Evolutionary conservation across 768 basidiomycete genomes (phyloP).

Genomic region (Kwoniella sp.): DNA sequence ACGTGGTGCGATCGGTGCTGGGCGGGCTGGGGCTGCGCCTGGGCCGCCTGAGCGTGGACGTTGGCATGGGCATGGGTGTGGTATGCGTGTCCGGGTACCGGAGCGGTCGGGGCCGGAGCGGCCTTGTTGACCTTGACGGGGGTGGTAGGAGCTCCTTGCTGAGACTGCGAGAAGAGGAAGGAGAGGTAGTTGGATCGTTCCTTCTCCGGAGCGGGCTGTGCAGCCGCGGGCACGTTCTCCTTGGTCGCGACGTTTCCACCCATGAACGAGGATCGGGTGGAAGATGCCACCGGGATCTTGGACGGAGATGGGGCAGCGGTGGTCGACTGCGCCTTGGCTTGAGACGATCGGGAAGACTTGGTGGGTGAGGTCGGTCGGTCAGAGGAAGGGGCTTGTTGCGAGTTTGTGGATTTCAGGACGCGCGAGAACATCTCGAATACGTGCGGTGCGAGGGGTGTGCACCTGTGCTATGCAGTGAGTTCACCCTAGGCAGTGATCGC

Average conservation of each 20-base stretch:
- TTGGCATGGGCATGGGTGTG: slow-evolving; percentile 2
- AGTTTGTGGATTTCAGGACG: slow-evolving; percentile 40
- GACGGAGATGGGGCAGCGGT: slow-evolving; percentile 34
- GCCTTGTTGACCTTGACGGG: slow-evolving; percentile 43
- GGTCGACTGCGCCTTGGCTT: slow-evolving; percentile 23
- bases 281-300: slow-evolving; percentile 45
- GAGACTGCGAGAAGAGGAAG: slow-evolving; percentile 34
- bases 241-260: slow-evolving; percentile 16
- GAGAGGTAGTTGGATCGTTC: slow-evolving; percentile 43
- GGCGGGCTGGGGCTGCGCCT: neutral
- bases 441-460: neutral
- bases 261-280: slow-evolving; percentile 16
- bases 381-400: slow-evolving; percentile 26
- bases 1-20: slow-evolving; percentile 1
- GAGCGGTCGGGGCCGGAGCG: slow-evolving; percentile 20
- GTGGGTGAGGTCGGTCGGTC: slow-evolving; percentile 37
- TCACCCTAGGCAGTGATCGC: no score
- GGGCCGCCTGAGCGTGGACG: neutral
- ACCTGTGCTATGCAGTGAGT: neutral
- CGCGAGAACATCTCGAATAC: slow-evolving; percentile 48
- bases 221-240: slow-evolving; percentile 27
- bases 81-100: slow-evolving; percentile 13
- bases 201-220: neutral
- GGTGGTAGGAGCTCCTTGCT: slow-evolving; percentile 36
- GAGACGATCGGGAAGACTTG: slow-evolving; percentile 26